Base-by-base conservation (phyloP, 805 yeast genomes). In the Saturnispora zaruensis region DNA sequence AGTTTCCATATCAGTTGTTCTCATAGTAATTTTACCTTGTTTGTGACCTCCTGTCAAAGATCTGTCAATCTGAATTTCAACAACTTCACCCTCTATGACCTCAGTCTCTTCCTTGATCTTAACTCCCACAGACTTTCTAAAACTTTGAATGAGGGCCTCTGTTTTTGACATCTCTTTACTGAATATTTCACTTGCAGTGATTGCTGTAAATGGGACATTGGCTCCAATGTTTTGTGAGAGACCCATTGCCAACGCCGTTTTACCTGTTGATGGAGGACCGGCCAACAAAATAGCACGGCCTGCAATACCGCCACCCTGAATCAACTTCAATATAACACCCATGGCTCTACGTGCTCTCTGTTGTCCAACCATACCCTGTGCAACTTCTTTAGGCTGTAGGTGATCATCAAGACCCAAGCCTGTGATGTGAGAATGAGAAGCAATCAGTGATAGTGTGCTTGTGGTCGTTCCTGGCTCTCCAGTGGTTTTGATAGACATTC, bases 241-340 rank as follows among this genome's bases (percentile, higher is more conserved):
- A 1, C 97, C 99, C 60, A 93, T 75, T 0, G 98, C 98, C 60
- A 93, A 76, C 1, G 99, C 99, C 3, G 99, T 93, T 66, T 93
- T 93, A 64, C 99, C 99, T 5, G 98, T 91, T 0, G 98, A 96
- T 8, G 99, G 98, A 5, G 96, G 95, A 47, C 99, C 99, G 0
- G 99, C 98, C 49, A 93, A 75, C 53, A 93, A 69, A 46, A 93
- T 81, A n/a, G 96, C 98, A 62, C 91, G 86, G 26, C 99, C 99
- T 46, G 95, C 84, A 83, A 93, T 85, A 67, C 83, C 87, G 60
- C 87, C 88, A 30, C 87, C 82, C 68, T 89, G 90, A 70, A 93
- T 88, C 69, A 93, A 74, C 68, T 93, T 97, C 37, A 91, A 95
- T 55, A 93, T 78, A 49, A 93, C 84, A 55, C 99, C 99, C 63